Evolutionary conservation across 805 yeast genomes (phyloP).

Genomic region (Komagataella phaffii): DNA sequence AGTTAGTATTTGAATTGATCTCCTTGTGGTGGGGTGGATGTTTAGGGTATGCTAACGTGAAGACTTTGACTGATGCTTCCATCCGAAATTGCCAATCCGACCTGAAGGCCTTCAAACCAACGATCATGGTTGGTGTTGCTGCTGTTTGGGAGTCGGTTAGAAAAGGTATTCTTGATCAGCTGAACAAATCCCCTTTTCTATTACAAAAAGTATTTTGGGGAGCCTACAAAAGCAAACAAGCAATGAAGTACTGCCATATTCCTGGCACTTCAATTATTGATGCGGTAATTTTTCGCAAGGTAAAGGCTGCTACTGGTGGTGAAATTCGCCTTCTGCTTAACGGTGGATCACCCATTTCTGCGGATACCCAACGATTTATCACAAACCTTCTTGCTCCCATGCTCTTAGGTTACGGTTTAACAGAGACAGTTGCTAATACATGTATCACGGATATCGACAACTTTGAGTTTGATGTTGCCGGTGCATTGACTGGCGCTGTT

Average conservation of each 20-base stretch:
- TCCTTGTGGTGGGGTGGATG: conserved; percentile 81
- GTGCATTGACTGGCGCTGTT: conserved; percentile 70
- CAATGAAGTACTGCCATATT: conserved; percentile 47
- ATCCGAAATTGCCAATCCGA: conserved; percentile 83
- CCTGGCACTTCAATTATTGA: conserved; percentile 71
- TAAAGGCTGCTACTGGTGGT: conserved; percentile 94
- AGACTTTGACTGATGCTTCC: conserved; percentile 75
- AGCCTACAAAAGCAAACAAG: conserved; percentile 63
- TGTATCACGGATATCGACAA: conserved; percentile 50
- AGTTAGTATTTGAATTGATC: conserved; percentile 73
- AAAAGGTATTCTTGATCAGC: conserved; percentile 78
- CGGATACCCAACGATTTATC: conserved; percentile 72
- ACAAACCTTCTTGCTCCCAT: conserved; percentile 68
- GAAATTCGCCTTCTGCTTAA: conserved; percentile 56
- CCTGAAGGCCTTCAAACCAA: conserved; percentile 75
- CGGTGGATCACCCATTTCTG: conserved; percentile 88
- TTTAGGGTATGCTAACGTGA: conserved; percentile 85
- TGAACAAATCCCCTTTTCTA: conserved; percentile 47
- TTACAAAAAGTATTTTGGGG: conserved; percentile 82
- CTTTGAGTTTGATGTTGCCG: conserved; percentile 67
- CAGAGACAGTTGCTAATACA: conserved; percentile 91
- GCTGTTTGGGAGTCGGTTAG: conserved; percentile 96
- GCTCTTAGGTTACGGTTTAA: conserved; percentile 91
- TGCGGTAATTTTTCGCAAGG: conserved; percentile 65
- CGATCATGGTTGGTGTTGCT: conserved; percentile 96